Evolutionary conservation across 371 early-diverging fungal genomes (phyloP).

Genomic region (Parasitella parasitica): DNA sequence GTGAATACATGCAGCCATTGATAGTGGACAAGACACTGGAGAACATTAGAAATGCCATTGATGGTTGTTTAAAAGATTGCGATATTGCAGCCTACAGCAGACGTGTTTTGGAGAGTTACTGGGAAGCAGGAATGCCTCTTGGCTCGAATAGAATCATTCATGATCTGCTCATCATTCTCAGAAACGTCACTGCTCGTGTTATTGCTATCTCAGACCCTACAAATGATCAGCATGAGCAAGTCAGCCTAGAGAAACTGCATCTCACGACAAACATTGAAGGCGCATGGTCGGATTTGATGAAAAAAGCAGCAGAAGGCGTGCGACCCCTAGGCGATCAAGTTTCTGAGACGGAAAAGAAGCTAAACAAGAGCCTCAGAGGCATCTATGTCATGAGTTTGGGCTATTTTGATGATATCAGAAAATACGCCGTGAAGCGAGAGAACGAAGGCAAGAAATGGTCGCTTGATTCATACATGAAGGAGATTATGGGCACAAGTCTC

Average conservation of each 20-base stretch:
- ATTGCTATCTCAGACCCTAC: slow-evolving; percentile 20
- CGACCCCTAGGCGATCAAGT: slow-evolving; percentile 7
- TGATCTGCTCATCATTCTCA: slow-evolving; percentile 47
- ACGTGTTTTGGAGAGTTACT: slow-evolving; percentile 35
- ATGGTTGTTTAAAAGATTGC: slow-evolving; percentile 23
- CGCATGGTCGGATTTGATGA: slow-evolving; percentile 44
- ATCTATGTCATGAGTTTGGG: slow-evolving; percentile 55
- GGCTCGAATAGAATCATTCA: slow-evolving; percentile 48
- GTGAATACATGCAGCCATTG: slow-evolving; percentile 44
- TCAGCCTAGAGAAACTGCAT: slow-evolving; percentile 11
- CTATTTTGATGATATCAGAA: slow-evolving; percentile 51
- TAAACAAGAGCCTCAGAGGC: slow-evolving; percentile 34
- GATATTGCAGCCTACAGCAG: slow-evolving; percentile 20
- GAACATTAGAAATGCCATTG: slow-evolving; percentile 45
- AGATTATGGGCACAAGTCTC: slow-evolving; percentile 57
- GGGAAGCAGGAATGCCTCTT: slow-evolving; percentile 39
- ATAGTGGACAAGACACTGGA: slow-evolving; percentile 43
- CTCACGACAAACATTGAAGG: slow-evolving; percentile 28
- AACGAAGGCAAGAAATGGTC: slow-evolving; percentile 43
- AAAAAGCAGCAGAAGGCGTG: slow-evolving; percentile 20
- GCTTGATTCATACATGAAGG: slow-evolving; percentile 44
- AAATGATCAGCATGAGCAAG: slow-evolving; percentile 3
- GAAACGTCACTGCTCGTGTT: slow-evolving; percentile 47
- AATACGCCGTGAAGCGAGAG: slow-evolving; percentile 37
- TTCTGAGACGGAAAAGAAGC: slow-evolving; percentile 21